Base-by-base conservation (phyloP, 2,329 filamentous ascomycete genomes). In the Fusarium liriodendri region DNA sequence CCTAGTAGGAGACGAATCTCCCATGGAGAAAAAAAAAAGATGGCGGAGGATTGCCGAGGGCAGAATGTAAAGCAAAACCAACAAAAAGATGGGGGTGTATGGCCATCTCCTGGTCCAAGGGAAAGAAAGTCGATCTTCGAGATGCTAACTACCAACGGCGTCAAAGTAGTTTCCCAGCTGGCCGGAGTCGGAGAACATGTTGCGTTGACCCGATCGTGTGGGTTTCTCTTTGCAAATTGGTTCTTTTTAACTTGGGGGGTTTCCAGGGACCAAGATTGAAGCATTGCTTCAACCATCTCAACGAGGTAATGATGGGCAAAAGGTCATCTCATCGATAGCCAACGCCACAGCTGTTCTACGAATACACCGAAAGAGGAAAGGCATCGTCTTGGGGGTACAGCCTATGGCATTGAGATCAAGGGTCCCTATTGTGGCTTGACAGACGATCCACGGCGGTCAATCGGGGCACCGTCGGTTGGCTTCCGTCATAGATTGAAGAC, bases 181-280 rank as follows among this genome's bases (percentile, higher is more conserved):
- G 55, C 55, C 55, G 55, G 55, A 58, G 55, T 58, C 55, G 35
- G 55, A 58, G 22, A 33, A 25, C 5, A 4, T n/a, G 35, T 38
- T 38, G 33, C 20, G 33, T 27, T 50, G 59, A 33, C 14, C 42
- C 18, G 20, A 37, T 16, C 35, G 35, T 47, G 10, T n/a, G 25
- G 25, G 25, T 50, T 38, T 62, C 37, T 61, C 22, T 60, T 64
- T 61, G 63, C 32, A 61, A 61, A 62, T 55, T 33, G 40, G 54
- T 35, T 38, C n/a, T 25, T 37, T 25, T 62, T 54, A 25, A n/a
- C 33, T 52, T 32, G 25, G 33, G 29, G 29, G 29, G 32, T 5
- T 66, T 27, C 32, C 38, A 52, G 14, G 47, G 35, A 29, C 22
- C 16, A 25, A 45, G 35, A 14, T 55, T 9, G 20, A 32, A 32